Percentiles rank a stretch among this genome's conserved stretches.
Conservation (phyloP, 1,284 basidiomycete genomes). For the Trametes polyzona region DNA sequence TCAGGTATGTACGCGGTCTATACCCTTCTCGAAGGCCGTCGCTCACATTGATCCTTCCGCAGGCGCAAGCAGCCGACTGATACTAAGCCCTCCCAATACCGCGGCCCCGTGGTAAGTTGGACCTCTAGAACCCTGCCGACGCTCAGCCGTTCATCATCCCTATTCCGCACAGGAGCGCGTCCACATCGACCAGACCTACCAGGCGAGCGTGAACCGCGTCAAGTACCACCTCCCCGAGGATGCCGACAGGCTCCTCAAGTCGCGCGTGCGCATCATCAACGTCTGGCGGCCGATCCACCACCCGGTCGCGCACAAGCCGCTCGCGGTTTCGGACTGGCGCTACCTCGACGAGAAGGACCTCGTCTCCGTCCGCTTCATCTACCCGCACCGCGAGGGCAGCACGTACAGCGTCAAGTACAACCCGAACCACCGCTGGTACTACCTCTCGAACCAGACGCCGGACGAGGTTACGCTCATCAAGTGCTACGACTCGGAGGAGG, state of each 20-base stretch:
- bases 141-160: neutral
- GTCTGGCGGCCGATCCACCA: conserved; percentile 57
- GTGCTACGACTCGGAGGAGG: conserved; percentile 47
- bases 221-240: conserved; percentile 55
- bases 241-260: conserved; percentile 47
- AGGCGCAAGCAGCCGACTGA: conserved; percentile 24
- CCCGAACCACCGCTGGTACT: conserved; percentile 50
- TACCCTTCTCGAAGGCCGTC: conserved; percentile 2
- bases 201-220: conserved; percentile 53
- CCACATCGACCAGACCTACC: conserved; percentile 63
- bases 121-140: too few species aligned
- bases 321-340: conserved; percentile 51
- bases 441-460: conserved; percentile 48
- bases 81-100: conserved; percentile 11
- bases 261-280: conserved; percentile 62
- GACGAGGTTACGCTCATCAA: conserved; percentile 54
- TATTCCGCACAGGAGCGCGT: conserved; percentile 36
- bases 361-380: conserved; percentile 39
- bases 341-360: conserved; percentile 43
- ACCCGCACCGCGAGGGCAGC: conserved; percentile 39
- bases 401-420: conserved; percentile 44
- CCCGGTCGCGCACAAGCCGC: conserved; percentile 49
- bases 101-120: conserved; percentile 41
- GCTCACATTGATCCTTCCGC: neutral
- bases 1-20: conserved; percentile 37